Evolutionary conservation across 768 basidiomycete species (phyloP).

Genomic region (Calocybe cyanea): DNA sequence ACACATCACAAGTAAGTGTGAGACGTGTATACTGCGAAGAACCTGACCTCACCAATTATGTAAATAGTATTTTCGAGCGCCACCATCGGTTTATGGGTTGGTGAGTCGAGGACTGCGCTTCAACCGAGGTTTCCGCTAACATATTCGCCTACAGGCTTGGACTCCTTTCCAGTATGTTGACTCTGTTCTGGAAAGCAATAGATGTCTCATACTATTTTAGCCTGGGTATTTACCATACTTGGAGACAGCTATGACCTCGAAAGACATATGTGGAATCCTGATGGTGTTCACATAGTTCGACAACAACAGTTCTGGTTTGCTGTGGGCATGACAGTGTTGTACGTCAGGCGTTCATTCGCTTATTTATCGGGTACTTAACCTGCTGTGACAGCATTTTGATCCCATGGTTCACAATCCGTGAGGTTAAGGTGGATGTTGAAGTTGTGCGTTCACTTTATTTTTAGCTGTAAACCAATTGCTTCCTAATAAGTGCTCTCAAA

Average conservation of each 20-base stretch:
- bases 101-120: slow-evolving; percentile 32
- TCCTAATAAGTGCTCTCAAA: slow-evolving; percentile 22
- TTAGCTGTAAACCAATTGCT: not conserved
- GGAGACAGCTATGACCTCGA: slow-evolving; percentile 60
- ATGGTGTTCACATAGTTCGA: slow-evolving; percentile 50
- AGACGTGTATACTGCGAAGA: not conserved
- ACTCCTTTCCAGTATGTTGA: slow-evolving; percentile 50
- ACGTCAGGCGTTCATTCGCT: slow-evolving; percentile 16
- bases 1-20: slow-evolving; percentile 71
- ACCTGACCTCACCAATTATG: slow-evolving; percentile 2
- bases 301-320: slow-evolving; percentile 83
- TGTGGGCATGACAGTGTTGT: slow-evolving; percentile 73
- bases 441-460: slow-evolving; percentile 45
- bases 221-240: slow-evolving; percentile 69
- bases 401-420: slow-evolving; percentile 75
- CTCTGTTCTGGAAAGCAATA: not conserved
- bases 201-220: slow-evolving; percentile 20
- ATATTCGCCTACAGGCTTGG: slow-evolving; percentile 33
- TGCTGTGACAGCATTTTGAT: slow-evolving; percentile 48
- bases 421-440: slow-evolving; percentile 75
- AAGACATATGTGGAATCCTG: slow-evolving; percentile 57
- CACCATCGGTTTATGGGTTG: slow-evolving; percentile 83
- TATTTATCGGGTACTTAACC: slow-evolving; percentile 7
- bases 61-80: slow-evolving; percentile 68
- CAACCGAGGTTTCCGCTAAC: slow-evolving; percentile 7